A percentile compares a stretch with the other conserved stretches of the same genome.
These are phyloP conservation scores for Porcisia hertigi DNA, from an alignment of 208 protist genomes.

Conservation along the genomic window DNA sequence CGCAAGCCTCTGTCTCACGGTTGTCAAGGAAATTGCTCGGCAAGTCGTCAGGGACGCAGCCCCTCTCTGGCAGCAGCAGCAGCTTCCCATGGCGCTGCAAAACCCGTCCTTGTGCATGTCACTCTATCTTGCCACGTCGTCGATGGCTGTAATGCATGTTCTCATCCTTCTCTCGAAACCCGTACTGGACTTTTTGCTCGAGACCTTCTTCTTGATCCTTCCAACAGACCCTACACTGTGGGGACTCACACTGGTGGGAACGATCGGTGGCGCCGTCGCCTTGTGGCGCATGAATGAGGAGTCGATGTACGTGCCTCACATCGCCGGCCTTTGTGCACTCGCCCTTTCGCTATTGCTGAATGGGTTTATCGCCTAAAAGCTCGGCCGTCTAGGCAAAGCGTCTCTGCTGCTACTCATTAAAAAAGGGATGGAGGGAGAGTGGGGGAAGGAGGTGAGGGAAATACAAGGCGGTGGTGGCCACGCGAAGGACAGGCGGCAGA, in stretches of 20 bases:
- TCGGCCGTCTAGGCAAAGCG: not conserved
- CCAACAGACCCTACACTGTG: constrained; percentile 78
- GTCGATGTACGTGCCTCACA: constrained; percentile 16
- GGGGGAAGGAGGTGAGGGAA: not conserved
- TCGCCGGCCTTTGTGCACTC: constrained; percentile 24
- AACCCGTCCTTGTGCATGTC: constrained; percentile 19
- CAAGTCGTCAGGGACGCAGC: constrained; percentile 20
- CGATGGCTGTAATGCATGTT: constrained; percentile 53
- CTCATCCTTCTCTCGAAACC: constrained; percentile 39
- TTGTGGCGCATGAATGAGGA: constrained; percentile 34
- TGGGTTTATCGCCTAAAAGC: constrained; percentile 45
- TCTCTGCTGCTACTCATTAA: not conserved
- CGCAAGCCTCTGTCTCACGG: constrained; percentile 27
- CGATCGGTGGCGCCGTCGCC: constrained; percentile 26
- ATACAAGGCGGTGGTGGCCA: not conserved
- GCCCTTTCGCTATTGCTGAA: constrained; percentile 54
- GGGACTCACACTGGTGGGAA: constrained; percentile 43
- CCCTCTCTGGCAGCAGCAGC: constrained; percentile 16
- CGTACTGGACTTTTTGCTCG: constrained; percentile 33
- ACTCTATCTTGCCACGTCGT: constrained; percentile 41
- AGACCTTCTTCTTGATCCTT: constrained; percentile 38
- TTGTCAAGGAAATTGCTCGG: constrained; percentile 33
- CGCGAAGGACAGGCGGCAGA: not conserved
- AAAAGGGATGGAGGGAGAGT: not conserved
- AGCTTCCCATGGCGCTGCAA: constrained; percentile 19